phyloP scores from a whole-genome alignment of 176 grass and related monocot species.

The Musa schizocarpa region DNA sequence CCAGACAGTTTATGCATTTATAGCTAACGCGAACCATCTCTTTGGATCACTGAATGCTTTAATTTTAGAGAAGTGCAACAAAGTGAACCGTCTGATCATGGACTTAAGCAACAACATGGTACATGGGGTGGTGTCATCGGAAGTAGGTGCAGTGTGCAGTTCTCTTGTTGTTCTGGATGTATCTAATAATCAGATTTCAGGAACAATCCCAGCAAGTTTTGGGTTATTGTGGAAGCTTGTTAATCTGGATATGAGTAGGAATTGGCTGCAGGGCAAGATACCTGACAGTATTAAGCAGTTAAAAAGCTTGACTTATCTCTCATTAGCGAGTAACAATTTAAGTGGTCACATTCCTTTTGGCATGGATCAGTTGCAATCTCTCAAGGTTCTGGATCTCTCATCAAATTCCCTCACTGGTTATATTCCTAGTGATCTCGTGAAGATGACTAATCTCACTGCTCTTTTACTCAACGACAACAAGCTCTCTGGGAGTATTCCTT shows the following conservation, averaged over 20 bases:
- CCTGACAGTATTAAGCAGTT: constrained; percentile 51
- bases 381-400: constrained; percentile 78
- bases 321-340: constrained; percentile 61
- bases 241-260: constrained; percentile 58
- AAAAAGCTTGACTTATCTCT: constrained; percentile 62
- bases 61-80: constrained; percentile 52
- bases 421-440: constrained; percentile 50
- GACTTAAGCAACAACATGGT: constrained; percentile 57
- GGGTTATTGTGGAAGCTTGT: constrained; percentile 48
- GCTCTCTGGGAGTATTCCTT: constrained; percentile 53
- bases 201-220: constrained; percentile 55
- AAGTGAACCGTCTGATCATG: constrained; percentile 41
- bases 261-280: constrained; percentile 52
- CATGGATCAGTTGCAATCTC: constrained; percentile 44
- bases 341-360: constrained; percentile 51
- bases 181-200: constrained; percentile 62
- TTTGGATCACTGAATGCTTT: constrained; percentile 49
- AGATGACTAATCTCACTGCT: constrained; percentile 36
- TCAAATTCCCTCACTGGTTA: constrained; percentile 63
- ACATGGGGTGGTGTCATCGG: constrained; percentile 37
- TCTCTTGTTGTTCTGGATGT: constrained; percentile 64
- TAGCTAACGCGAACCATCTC: constrained; percentile 54
- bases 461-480: constrained; percentile 71
- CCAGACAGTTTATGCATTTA: constrained; percentile 39
- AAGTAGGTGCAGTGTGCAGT: constrained; percentile 38